Conservation (phyloP, 805 yeast species). For the Lipomyces orientalis region DNA sequence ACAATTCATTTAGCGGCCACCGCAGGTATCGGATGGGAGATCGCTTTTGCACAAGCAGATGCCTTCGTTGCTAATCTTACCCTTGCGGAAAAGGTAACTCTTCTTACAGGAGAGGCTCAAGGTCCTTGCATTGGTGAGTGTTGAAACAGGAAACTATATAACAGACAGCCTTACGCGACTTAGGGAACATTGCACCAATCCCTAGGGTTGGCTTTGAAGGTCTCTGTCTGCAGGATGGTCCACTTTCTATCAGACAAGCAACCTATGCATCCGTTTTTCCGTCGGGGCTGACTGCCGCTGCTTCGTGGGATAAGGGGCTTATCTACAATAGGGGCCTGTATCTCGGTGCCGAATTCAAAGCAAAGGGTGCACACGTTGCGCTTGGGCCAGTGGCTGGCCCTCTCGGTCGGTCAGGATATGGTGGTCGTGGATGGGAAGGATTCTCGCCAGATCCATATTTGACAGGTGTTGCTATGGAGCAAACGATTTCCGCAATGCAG, state of each 20-base stretch:
- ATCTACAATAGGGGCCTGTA: conserved; percentile 60
- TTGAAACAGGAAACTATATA: background rate
- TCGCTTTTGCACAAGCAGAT: conserved; percentile 61
- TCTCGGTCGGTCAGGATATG: conserved; percentile 64
- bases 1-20: background rate
- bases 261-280: conserved; percentile 63
- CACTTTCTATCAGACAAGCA: conserved; percentile 62
- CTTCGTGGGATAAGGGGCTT: conserved; percentile 61
- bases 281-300: conserved; percentile 61
- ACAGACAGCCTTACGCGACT: background rate
- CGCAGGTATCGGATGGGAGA: conserved; percentile 51
- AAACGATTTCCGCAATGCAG: conserved; percentile 62
- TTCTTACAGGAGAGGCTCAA: conserved; percentile 65
- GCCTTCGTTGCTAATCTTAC: conserved; percentile 62
- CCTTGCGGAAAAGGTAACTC: conserved; percentile 62
- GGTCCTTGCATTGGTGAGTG: conserved; percentile 55
- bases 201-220: conserved; percentile 60
- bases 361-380: conserved; percentile 8
- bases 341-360: conserved; percentile 59
- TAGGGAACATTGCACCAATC: conserved; percentile 62
- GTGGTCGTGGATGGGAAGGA: conserved; percentile 70
- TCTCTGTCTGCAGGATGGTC: conserved; percentile 66
- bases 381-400: conserved; percentile 65
- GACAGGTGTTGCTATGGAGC: conserved; percentile 60
- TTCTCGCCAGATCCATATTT: conserved; percentile 68